Evolutionary conservation across 2,329 filamentous ascomycete species (phyloP).

Genomic region (Neofusicoccum umdonicola): DNA sequence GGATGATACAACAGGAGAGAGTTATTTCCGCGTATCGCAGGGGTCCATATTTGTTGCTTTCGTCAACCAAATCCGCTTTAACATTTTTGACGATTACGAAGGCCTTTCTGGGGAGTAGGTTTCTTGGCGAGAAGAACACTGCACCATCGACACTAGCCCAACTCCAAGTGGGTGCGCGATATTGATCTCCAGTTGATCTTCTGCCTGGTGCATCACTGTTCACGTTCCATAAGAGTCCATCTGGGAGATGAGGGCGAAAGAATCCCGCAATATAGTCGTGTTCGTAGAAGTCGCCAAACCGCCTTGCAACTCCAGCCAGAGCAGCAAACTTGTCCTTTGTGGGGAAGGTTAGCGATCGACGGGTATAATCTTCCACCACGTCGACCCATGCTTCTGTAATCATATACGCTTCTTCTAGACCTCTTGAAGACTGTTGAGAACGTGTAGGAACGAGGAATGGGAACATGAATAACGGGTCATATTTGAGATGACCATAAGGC

Average conservation of each 20-base stretch:
- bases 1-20: not conserved
- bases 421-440: not conserved
- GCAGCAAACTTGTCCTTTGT: not conserved
- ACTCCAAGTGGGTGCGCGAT: constrained; percentile 1
- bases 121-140: too few relatives aligned
- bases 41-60: not conserved
- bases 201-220: too few relatives aligned
- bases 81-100: not conserved
- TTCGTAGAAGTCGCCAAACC: not conserved
- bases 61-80: not conserved
- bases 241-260: not conserved
- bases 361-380: not conserved
- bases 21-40: not conserved
- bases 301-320: not conserved
- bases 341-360: not conserved
- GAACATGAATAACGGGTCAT: not conserved
- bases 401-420: not conserved
- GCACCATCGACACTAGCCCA: not conserved
- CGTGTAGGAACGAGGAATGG: not conserved
- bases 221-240: not conserved
- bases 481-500: not conserved
- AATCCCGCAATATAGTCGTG: not conserved
- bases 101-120: too few relatives aligned
- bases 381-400: not conserved
- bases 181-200: not conserved